phyloP scores from a whole-genome alignment of 179 eudicot genomes.

The Beta macrorhiza region DNA sequence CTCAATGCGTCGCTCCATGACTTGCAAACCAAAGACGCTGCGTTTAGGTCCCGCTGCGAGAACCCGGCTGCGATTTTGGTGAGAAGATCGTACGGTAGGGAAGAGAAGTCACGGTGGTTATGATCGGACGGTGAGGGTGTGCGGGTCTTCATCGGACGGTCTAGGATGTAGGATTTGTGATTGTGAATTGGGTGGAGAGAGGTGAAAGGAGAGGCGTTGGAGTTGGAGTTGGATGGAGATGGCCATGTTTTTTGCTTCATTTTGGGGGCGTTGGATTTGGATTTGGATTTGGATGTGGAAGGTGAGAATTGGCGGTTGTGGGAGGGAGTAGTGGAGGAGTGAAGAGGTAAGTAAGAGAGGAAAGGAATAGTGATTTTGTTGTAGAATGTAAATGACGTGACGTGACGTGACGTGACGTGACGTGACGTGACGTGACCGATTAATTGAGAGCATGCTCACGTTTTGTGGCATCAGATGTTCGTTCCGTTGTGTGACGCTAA shows the following conservation, averaged over 20 bases:
- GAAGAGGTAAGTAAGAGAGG: neutral
- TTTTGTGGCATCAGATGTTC: no score
- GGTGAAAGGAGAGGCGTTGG: slow-evolving; percentile 35
- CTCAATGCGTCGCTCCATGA: slow-evolving; percentile 72
- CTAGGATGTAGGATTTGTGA: slow-evolving; percentile 12
- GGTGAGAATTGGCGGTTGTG: neutral
- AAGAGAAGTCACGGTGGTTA: slow-evolving; percentile 38
- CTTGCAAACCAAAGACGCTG: slow-evolving; percentile 63
- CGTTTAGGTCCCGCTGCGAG: slow-evolving; percentile 37
- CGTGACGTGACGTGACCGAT: no score
- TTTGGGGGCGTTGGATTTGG: neutral
- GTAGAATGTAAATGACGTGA: no score
- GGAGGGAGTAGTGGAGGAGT: neutral
- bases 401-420: no score
- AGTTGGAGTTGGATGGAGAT: slow-evolving; percentile 26
- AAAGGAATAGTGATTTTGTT: neutral
- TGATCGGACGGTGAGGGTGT: neutral
- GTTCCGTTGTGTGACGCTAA: no score
- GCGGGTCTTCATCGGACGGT: slow-evolving; percentile 1
- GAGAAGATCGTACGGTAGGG: slow-evolving; percentile 59
- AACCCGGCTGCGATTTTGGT: slow-evolving; percentile 49
- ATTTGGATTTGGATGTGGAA: neutral
- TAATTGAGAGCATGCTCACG: no score
- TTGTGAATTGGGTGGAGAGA: slow-evolving; percentile 32
- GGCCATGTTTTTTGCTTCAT: slow-evolving; percentile 59